Evolutionary conservation across 169 alveolate genomes (phyloP), one percentile per base, ranked within the genome.

Genomic region (Plasmodium fragile): DNA sequence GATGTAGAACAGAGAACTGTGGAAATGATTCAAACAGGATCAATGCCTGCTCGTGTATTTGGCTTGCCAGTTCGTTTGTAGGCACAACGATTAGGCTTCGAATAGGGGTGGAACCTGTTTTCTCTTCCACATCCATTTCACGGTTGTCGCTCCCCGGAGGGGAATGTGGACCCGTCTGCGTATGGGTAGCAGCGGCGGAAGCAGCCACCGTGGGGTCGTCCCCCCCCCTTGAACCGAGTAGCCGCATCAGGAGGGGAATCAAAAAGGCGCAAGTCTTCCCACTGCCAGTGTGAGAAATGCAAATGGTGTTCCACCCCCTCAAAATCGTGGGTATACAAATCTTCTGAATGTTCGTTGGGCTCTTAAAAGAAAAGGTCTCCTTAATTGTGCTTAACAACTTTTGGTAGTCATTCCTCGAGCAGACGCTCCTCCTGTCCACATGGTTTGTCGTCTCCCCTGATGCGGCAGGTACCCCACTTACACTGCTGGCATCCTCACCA

Each of bases 211-310:
- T 13, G 34, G n/a, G 13, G 28, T 82, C 30, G 22, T 25, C 11
- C 49, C 43, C 77, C 30, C 2, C 3, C 22, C 52, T 10, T n/a
- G 49, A 39, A 25, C 32, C 41, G 30, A 65, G 53, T 41, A 92
- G 81, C 30, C 41, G 39, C 5, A 94, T 52, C n/a, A 96, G 81
- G 32, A 95, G 70, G 32, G 97, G 97, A 28, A 94, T 78, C 10
- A 96, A 87, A 82, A 95, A 96, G 8, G 98, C 96, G 91, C 94
- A 79, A n/a, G 98, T 96, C 65, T 96, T 96, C 49, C 98, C 98
- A 36, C 97, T 95, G 0, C 98, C 98, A 5, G 98, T 96, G n/a
- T 95, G 97, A 7, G 98, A 95, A 22, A 96, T 95, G 45, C 96
- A 96, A 16, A 96, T 81, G 39, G 96, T 92, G 65, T 96, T 96